Conservation (phyloP, 2,329 filamentous ascomycete genomes). For the Proliferodiscus dingleyae region DNA sequence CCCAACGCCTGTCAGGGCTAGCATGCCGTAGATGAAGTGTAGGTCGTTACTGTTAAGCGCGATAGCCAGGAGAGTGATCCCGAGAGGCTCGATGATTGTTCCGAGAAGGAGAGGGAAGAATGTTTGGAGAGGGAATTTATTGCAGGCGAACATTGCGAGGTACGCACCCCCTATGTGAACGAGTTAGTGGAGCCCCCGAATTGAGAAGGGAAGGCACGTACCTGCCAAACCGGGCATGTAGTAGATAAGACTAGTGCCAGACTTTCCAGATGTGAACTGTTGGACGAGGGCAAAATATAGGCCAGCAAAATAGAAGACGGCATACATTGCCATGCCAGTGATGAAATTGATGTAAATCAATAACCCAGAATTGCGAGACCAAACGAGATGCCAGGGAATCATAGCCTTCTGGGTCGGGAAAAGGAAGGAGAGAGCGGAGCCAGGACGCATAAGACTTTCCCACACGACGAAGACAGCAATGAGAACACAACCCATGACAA, state of each 20-base stretch:
- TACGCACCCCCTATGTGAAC: constrained; percentile 46
- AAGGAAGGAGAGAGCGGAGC: constrained; percentile 39
- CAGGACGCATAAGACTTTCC: constrained; percentile 42
- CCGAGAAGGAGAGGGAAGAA: constrained; percentile 54
- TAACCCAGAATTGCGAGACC: constrained; percentile 53
- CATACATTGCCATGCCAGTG: constrained; percentile 46
- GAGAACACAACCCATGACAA: constrained; percentile 36
- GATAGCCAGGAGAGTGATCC: constrained; percentile 53
- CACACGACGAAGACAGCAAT: constrained; percentile 37
- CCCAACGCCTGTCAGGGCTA: constrained; percentile 58
- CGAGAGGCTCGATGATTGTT: constrained; percentile 50
- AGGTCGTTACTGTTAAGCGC: constrained; percentile 47
- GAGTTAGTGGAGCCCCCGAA: background rate
- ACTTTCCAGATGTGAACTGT: constrained; percentile 43
- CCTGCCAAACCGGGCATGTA: constrained; percentile 60
- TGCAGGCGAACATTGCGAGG: constrained; percentile 53
- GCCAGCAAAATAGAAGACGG: constrained; percentile 63
- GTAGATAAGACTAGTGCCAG: constrained; percentile 55
- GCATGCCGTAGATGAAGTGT: constrained; percentile 57
- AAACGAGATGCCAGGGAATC: constrained; percentile 57
- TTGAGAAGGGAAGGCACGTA: constrained; percentile 28
- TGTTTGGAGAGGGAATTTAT: constrained; percentile 57
- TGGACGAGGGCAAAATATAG: constrained; percentile 63
- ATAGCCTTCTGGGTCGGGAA: constrained; percentile 55
- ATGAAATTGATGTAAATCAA: constrained; percentile 58